A percentile compares a stretch with the other conserved stretches of the same genome.
Evolutionary conservation across 73 alveolate genomes (phyloP).

Genomic region (Effrenium voratum): DNA sequence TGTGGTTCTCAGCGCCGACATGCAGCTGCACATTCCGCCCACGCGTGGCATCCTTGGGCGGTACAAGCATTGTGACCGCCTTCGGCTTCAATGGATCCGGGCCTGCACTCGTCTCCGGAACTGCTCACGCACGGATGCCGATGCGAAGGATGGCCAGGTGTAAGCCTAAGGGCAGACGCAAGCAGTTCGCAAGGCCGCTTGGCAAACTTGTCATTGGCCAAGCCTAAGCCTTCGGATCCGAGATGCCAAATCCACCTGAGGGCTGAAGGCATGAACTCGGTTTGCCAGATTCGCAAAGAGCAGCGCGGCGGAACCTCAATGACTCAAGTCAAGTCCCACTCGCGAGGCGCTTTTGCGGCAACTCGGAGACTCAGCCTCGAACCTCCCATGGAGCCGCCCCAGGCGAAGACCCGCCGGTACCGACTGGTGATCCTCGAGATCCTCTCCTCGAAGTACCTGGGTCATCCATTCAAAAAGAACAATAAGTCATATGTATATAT

Average conservation of each 20-base stretch:
- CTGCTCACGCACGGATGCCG: not conserved
- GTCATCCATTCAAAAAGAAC: too few species aligned
- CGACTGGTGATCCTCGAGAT: constrained; percentile 35
- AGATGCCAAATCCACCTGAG: constrained; percentile 57
- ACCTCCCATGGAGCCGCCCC: constrained; percentile 94
- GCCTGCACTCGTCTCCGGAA: constrained; percentile 72
- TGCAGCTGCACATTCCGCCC: constrained; percentile 31
- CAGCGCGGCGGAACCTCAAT: constrained; percentile 66
- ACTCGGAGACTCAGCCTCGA: not conserved
- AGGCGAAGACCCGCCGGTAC: constrained; percentile 59
- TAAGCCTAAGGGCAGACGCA: constrained; percentile 23
- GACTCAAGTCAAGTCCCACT: not conserved
- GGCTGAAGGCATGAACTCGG: constrained; percentile 88
- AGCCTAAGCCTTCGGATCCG: too few species aligned
- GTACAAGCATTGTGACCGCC: not conserved
- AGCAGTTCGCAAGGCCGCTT: too few species aligned
- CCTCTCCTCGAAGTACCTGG: constrained; percentile 59
- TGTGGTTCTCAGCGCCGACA: constrained; percentile 88
- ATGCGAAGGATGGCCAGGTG: constrained; percentile 84
- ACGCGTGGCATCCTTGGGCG: not conserved
- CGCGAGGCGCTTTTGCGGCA: not conserved
- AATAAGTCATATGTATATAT: too few species aligned
- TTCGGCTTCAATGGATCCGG: not conserved
- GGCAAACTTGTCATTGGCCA: too few species aligned
- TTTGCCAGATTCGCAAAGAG: constrained; percentile 61